phyloP scores from a whole-genome alignment of 75 land plant species.

The Sequoia sempervirens region DNA sequence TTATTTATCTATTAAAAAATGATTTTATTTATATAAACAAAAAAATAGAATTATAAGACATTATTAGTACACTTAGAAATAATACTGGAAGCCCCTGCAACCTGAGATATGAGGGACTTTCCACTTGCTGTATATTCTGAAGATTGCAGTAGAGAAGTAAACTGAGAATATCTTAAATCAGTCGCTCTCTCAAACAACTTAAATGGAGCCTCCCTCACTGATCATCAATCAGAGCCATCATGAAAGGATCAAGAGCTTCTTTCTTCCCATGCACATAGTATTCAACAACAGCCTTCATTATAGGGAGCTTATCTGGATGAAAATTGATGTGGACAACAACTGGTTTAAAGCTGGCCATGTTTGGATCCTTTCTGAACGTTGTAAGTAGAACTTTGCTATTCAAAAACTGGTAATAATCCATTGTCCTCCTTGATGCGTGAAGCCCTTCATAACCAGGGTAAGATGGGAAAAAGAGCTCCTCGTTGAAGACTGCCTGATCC shows the following conservation, averaged over 20 bases:
- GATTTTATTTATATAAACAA: too few relatives aligned
- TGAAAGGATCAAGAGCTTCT: conserved; percentile 77
- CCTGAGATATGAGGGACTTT: neutral
- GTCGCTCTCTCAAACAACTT: neutral
- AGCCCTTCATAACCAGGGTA: conserved; percentile 93
- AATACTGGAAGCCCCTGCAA: neutral
- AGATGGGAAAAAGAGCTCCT: conserved; percentile 86
- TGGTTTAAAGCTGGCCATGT: conserved; percentile 58
- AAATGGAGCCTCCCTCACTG: too few relatives aligned
- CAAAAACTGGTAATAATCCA: conserved; percentile 84
- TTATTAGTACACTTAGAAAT: neutral
- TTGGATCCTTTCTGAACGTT: conserved; percentile 66
- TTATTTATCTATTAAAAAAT: too few relatives aligned
- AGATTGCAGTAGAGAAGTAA: neutral
- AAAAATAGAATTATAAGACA: too few relatives aligned
- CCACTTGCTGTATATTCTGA: neutral
- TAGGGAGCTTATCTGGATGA: conserved; percentile 84
- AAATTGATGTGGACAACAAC: conserved; percentile 92
- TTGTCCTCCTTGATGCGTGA: conserved; percentile 80
- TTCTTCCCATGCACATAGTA: conserved; percentile 80
- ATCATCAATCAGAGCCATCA: conserved; percentile 64
- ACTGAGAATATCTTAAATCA: neutral
- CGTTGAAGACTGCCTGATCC: conserved; percentile 99
- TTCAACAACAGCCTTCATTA: conserved; percentile 84
- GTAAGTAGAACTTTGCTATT: conserved; percentile 93